Evolutionary conservation across 768 basidiomycete species (phyloP).

Genomic region (Tylopilus balloui): DNA sequence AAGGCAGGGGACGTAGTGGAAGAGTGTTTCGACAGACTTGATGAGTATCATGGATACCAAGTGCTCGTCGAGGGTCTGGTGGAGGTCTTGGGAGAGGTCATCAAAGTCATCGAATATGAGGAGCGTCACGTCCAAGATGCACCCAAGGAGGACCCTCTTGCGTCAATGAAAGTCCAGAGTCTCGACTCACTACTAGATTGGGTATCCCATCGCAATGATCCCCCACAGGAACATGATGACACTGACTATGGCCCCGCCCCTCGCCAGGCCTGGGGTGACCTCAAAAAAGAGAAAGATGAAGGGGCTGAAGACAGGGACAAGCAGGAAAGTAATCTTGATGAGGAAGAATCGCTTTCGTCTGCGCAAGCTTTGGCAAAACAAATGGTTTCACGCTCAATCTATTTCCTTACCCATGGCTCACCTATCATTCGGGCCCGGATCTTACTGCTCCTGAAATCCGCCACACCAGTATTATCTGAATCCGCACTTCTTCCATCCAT

Average conservation of each 20-base stretch:
- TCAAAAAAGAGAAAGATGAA: constrained; percentile 23
- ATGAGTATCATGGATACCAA: constrained; percentile 93
- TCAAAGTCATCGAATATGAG: constrained; percentile 68
- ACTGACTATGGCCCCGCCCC: constrained; percentile 60
- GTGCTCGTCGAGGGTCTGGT: constrained; percentile 81
- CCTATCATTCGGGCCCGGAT: constrained; percentile 83
- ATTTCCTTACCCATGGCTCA: constrained; percentile 88
- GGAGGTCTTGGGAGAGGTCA: constrained; percentile 81
- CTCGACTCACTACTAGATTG: constrained; percentile 60
- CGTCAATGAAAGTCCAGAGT: constrained; percentile 28
- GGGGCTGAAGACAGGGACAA: constrained; percentile 18
- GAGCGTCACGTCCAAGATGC: constrained; percentile 30
- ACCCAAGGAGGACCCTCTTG: constrained; percentile 17
- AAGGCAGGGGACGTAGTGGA: constrained; percentile 93
- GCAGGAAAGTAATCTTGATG: constrained; percentile 29
- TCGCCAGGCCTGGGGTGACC: constrained; percentile 50
- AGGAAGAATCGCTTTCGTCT: constrained; percentile 53
- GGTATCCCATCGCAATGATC: constrained; percentile 47
- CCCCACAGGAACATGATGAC: constrained; percentile 35
- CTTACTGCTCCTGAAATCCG: constrained; percentile 64
- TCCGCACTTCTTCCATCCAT: constrained; percentile 78
- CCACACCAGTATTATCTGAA: constrained; percentile 68
- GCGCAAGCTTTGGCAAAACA: constrained; percentile 75
- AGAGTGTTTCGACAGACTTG: constrained; percentile 94
- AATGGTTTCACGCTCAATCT: constrained; percentile 82